Percentiles rank a stretch among this genome's conserved stretches.
These are phyloP conservation scores for Gliomastix tumulicola DNA, from an alignment of 2,329 filamentous ascomycete genomes.

Conservation along the genomic window DNA sequence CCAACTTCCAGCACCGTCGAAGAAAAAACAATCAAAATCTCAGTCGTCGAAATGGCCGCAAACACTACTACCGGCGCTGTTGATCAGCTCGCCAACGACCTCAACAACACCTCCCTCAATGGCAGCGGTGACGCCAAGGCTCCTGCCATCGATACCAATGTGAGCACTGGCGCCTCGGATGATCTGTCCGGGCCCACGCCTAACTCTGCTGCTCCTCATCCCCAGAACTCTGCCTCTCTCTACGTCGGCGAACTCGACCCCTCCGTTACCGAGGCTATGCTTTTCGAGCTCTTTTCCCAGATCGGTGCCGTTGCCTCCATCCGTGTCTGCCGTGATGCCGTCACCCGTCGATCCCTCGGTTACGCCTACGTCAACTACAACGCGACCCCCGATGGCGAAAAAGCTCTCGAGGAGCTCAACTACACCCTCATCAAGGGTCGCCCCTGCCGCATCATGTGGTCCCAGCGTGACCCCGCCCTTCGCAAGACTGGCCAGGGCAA, in stretches of 20 bases:
- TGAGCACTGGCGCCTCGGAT: conserved; percentile 41
- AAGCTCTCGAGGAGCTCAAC: conserved; percentile 97
- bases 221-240: conserved; percentile 92
- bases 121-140: conserved; percentile 59
- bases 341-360: conserved; percentile 95
- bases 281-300: conserved; percentile 99
- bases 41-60: conserved; percentile 51
- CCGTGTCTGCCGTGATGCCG: conserved; percentile 97
- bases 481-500: conserved; percentile 99
- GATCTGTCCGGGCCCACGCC: conserved; percentile 64
- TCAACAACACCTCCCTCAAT: conserved; percentile 64
- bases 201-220: conserved; percentile 66
- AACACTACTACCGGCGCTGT: conserved; percentile 53
- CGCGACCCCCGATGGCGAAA: conserved; percentile 91
- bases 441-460: conserved; percentile 99
- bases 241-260: conserved; percentile 98
- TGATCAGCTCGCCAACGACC: conserved; percentile 76
- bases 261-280: conserved; percentile 98
- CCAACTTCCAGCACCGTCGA: too few relatives aligned
- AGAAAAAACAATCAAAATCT: too few relatives aligned
- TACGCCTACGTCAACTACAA: conserved; percentile 99
- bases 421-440: conserved; percentile 99
- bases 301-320: conserved; percentile 98
- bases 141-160: conserved; percentile 69
- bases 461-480: conserved; percentile 95